These are phyloP conservation scores for Pleurotus sapidus DNA, from an alignment of 768 basidiomycete species.

Conservation along the genomic window DNA sequence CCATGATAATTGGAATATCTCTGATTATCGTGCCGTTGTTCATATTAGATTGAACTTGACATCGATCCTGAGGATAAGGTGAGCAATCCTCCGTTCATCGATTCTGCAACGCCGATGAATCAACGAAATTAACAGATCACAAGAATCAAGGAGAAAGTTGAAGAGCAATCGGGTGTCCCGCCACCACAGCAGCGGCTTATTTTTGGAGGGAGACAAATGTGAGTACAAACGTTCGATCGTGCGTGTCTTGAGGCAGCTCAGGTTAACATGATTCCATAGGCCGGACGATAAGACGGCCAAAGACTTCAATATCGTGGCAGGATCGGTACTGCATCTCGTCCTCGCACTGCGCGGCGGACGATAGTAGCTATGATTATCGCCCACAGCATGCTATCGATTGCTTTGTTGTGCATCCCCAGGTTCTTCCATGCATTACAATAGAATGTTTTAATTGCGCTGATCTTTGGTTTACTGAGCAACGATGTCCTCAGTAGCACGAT, in stretches of 20 bases:
- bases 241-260: not conserved
- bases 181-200: constrained; percentile 95
- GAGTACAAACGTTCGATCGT: constrained; percentile 21
- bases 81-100: constrained; percentile 14
- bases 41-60: constrained; percentile 63
- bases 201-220: constrained; percentile 93
- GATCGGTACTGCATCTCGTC: constrained; percentile 90
- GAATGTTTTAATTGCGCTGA: not conserved
- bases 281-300: constrained; percentile 87
- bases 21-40: no score
- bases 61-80: constrained; percentile 90
- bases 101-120: not conserved
- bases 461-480: not conserved
- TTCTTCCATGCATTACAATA: not conserved
- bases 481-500: no score
- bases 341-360: constrained; percentile 91
- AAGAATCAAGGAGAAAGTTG: constrained; percentile 96
- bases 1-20: constrained; percentile 1
- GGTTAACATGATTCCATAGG: constrained; percentile 40
- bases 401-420: not conserved
- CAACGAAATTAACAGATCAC: constrained; percentile 56
- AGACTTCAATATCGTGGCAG: constrained; percentile 81
- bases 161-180: constrained; percentile 97
- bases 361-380: constrained; percentile 25
- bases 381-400: not conserved